Evolutionary conservation across 2,329 filamentous ascomycete genomes (phyloP).

Genomic region (Colletotrichum zoysiae): DNA sequence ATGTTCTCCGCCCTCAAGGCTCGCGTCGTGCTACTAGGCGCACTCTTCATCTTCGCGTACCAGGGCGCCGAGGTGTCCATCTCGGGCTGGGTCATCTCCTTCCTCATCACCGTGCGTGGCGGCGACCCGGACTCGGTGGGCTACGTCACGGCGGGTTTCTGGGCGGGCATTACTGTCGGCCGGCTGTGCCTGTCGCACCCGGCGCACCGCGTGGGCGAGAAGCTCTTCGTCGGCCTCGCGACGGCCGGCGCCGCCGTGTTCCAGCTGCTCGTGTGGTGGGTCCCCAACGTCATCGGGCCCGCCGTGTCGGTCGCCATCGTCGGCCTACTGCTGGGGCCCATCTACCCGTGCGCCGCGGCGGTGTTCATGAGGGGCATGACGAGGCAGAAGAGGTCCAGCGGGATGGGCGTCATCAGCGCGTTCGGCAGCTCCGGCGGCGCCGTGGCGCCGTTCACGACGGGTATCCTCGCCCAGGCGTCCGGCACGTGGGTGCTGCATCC

Average conservation of each 20-base stretch:
- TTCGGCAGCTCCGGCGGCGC: constrained; percentile 79
- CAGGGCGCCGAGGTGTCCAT: constrained; percentile 88
- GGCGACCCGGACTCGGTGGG: constrained; percentile 79
- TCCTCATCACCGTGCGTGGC: constrained; percentile 78
- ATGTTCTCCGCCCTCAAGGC: constrained; percentile 63
- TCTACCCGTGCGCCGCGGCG: constrained; percentile 80
- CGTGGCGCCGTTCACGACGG: constrained; percentile 74
- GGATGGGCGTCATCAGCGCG: constrained; percentile 76
- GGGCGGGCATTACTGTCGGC: constrained; percentile 81
- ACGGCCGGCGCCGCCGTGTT: constrained; percentile 73
- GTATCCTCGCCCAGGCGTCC: constrained; percentile 70
- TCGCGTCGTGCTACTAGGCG: constrained; percentile 77
- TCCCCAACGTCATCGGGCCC: constrained; percentile 80
- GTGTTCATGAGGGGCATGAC: constrained; percentile 73
- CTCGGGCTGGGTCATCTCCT: constrained; percentile 89
- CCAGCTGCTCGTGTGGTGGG: constrained; percentile 82
- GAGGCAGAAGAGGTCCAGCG: constrained; percentile 70
- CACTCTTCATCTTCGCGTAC: constrained; percentile 87
- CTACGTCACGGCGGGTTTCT: constrained; percentile 81
- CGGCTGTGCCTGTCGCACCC: constrained; percentile 78
- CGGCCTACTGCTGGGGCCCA: constrained; percentile 80
- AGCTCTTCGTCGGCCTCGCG: constrained; percentile 73
- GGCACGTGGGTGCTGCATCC: constrained; percentile 76
- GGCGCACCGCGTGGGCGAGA: constrained; percentile 78
- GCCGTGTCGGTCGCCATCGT: constrained; percentile 77